Evolutionary conservation across 164 flowering plant species (phyloP).

Genomic region (Pachysandra terminalis): DNA sequence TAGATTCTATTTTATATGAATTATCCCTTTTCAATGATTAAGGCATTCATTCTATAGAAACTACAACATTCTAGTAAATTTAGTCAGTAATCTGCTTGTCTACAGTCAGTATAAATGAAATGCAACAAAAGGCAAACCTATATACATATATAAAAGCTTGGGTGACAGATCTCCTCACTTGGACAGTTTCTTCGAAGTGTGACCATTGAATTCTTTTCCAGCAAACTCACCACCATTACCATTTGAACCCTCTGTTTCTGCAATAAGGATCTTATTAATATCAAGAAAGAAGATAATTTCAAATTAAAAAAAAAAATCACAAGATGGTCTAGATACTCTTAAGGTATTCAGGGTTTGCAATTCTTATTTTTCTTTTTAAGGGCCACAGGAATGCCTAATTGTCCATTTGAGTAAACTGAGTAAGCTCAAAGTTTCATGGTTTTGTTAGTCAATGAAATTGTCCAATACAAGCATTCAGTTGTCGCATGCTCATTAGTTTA

Average conservation of each 20-base stretch:
- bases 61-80: too few relatives aligned
- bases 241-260: conserved; percentile 25
- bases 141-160: conserved; percentile 6
- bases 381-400: too few relatives aligned
- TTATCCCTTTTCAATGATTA: too few relatives aligned
- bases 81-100: background rate
- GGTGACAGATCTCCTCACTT: conserved; percentile 30
- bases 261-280: conserved; percentile 4
- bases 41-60: too few relatives aligned
- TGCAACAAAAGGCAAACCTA: background rate
- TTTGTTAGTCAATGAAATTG: too few relatives aligned
- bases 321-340: too few relatives aligned
- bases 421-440: too few relatives aligned
- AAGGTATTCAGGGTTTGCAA: background rate
- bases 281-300: conserved; percentile 4
- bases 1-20: too few relatives aligned
- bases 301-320: background rate
- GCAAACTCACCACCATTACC: conserved; percentile 16
- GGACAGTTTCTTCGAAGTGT: conserved; percentile 18
- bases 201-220: conserved; percentile 17
- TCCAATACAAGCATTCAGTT: background rate
- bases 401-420: too few relatives aligned
- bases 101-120: background rate
- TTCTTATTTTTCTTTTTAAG: too few relatives aligned
- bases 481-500: background rate